phyloP scores from a whole-genome alignment of 257 asterid species.

The Rehmannia glutinosa region DNA sequence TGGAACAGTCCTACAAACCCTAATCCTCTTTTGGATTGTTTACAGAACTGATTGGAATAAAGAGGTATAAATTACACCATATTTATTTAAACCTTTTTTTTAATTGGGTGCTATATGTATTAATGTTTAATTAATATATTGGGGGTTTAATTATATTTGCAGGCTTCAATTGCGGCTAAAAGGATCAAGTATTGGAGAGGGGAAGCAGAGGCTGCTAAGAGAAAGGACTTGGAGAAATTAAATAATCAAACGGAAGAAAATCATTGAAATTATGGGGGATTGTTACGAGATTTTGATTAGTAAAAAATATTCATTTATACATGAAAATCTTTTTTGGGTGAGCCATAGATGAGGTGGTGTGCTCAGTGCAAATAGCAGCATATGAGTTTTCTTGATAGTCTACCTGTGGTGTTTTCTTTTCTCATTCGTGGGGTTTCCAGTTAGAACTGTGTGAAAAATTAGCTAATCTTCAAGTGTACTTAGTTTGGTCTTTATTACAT shows the following conservation, averaged over 20 bases:
- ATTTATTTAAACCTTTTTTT: not conserved
- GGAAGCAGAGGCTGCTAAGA: constrained; percentile 16
- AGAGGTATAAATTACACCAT: constrained; percentile 30
- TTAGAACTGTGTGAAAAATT: no score
- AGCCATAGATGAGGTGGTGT: no score
- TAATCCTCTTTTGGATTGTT: no score
- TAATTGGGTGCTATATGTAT: not conserved
- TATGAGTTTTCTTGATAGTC: not conserved
- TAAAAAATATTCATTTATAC: not conserved
- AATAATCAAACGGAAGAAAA: not conserved
- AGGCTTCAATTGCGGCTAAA: constrained; percentile 59
- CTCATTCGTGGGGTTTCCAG: not conserved
- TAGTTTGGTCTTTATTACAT: no score
- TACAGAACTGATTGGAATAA: constrained; percentile 45
- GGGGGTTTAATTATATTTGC: not conserved
- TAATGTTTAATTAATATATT: not conserved
- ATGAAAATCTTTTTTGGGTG: no score
- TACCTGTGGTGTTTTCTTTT: no score
- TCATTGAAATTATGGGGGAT: not conserved
- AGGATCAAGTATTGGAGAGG: constrained; percentile 58
- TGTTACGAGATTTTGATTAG: not conserved
- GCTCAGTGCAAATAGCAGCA: not conserved
- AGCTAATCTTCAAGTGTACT: no score
- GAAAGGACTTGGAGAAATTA: constrained; percentile 26
- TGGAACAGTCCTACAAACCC: no score